Evolutionary conservation across 2,329 filamentous ascomycete genomes (phyloP).

Genomic region (Leptosphaerulina australis): DNA sequence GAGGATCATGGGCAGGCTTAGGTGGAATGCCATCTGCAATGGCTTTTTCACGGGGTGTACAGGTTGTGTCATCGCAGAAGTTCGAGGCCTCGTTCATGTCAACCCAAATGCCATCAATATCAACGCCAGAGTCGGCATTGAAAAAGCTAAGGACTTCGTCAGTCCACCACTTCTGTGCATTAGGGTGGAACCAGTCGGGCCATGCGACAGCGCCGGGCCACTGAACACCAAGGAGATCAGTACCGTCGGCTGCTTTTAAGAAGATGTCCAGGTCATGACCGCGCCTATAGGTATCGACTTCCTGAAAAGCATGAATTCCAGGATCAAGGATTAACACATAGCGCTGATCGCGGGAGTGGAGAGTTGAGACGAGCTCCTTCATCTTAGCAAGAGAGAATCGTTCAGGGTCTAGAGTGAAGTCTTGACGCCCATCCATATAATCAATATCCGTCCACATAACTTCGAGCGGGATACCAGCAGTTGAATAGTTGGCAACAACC

Average conservation of each 20-base stretch:
- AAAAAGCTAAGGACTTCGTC: constrained; percentile 71
- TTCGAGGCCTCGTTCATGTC: constrained; percentile 52
- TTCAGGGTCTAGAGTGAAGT: constrained; percentile 70
- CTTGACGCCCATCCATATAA: constrained; percentile 65
- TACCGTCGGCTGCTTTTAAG: constrained; percentile 61
- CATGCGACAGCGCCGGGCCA: constrained; percentile 77
- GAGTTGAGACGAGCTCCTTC: constrained; percentile 68
- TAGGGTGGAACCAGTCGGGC: constrained; percentile 76
- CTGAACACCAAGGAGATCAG: constrained; percentile 67
- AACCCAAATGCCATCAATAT: constrained; percentile 75
- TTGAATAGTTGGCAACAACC: constrained; percentile 70
- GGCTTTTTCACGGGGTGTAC: constrained; percentile 47
- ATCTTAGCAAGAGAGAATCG: constrained; percentile 67
- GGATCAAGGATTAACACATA: constrained; percentile 83
- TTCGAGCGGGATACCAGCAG: constrained; percentile 69
- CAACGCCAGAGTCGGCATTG: constrained; percentile 65
- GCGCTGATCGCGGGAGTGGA: constrained; percentile 71
- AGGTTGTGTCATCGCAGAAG: constrained; percentile 55
- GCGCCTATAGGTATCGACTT: constrained; percentile 61
- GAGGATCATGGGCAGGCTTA: constrained; percentile 58
- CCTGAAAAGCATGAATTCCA: constrained; percentile 57
- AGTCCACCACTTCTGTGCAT: constrained; percentile 71
- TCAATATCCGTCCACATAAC: constrained; percentile 78
- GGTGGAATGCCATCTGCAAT: constrained; percentile 61
- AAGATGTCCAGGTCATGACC: constrained; percentile 65